A percentile compares a stretch with the other conserved stretches of the same genome.
These are phyloP conservation scores for Parsonsia alboflavescens DNA, from an alignment of 257 asterid genomes.

Conservation along the genomic window DNA sequence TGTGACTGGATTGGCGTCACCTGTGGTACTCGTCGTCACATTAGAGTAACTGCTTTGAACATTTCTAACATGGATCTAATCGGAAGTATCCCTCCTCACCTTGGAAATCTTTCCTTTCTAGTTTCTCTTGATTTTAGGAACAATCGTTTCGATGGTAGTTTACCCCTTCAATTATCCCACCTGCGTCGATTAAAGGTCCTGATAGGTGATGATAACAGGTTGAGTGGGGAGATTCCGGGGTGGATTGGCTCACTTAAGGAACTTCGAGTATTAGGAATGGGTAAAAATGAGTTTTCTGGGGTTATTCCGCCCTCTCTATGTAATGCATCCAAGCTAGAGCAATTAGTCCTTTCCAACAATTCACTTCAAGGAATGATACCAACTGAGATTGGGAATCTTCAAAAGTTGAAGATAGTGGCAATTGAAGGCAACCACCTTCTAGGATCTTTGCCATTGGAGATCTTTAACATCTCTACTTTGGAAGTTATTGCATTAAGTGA, in stretches of 20 bases:
- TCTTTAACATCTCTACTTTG: conserved; percentile 20
- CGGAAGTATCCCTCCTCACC: conserved; percentile 3
- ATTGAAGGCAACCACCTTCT: conserved; percentile 16
- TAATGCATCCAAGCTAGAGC: background rate
- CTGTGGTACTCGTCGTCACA: conserved; percentile 2
- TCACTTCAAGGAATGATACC: conserved; percentile 14
- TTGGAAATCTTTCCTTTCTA: conserved; percentile 25
- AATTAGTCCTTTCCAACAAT: background rate
- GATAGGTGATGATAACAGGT: background rate
- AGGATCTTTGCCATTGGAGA: conserved; percentile 16
- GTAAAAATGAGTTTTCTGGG: background rate
- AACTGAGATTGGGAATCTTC: conserved; percentile 13
- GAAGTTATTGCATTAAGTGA: background rate
- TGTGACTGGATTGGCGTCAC: conserved; percentile 19
- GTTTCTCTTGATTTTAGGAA: conserved; percentile 14
- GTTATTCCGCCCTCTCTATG: background rate
- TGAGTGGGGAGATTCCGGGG: conserved; percentile 22
- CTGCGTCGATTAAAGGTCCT: conserved; percentile 15
- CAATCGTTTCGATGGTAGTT: conserved; percentile 25
- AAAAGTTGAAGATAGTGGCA: conserved; percentile 15
- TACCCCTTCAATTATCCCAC: conserved; percentile 12
- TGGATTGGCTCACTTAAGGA: conserved; percentile 12
- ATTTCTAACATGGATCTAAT: background rate
- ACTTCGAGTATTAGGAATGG: background rate
- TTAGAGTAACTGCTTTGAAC: conserved; percentile 7